Evolutionary conservation across 768 basidiomycete genomes (phyloP).

Genomic region (Sporobolomyces pararoseus): DNA sequence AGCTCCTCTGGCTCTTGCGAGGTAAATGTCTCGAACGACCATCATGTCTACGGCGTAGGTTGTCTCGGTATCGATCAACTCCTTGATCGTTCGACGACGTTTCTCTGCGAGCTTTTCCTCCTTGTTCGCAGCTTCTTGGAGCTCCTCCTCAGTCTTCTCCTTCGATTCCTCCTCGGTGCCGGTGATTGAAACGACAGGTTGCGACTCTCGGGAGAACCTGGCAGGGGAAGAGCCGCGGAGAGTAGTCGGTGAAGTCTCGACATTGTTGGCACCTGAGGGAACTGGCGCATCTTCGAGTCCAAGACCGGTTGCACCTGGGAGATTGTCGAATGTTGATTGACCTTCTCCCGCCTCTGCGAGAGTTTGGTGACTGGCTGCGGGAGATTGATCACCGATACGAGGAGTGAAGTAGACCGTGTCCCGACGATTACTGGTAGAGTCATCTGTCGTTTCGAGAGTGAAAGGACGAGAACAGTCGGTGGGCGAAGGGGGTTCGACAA

Average conservation of each 20-base stretch:
- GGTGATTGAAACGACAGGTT: background rate
- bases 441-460: background rate
- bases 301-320: background rate
- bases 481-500: conserved; percentile 7
- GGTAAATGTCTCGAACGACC: conserved; percentile 75
- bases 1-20: conserved; percentile 31
- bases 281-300: background rate
- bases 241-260: conserved; percentile 15
- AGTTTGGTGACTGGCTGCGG: background rate
- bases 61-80: conserved; percentile 90
- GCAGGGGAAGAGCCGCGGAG: conserved; percentile 24
- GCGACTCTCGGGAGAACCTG: background rate
- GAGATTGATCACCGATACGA: background rate
- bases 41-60: conserved; percentile 96
- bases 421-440: background rate
- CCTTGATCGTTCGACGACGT: conserved; percentile 56
- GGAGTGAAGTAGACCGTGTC: conserved; percentile 21
- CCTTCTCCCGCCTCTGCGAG: background rate
- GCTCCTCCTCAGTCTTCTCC: background rate
- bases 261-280: background rate
- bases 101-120: conserved; percentile 24
- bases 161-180: background rate
- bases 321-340: background rate
- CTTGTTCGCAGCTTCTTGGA: background rate
- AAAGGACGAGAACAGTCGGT: background rate